phyloP scores from a whole-genome alignment of 495 filamentous ascomycete genomes.

The Annulohypoxylon moriforme region DNA sequence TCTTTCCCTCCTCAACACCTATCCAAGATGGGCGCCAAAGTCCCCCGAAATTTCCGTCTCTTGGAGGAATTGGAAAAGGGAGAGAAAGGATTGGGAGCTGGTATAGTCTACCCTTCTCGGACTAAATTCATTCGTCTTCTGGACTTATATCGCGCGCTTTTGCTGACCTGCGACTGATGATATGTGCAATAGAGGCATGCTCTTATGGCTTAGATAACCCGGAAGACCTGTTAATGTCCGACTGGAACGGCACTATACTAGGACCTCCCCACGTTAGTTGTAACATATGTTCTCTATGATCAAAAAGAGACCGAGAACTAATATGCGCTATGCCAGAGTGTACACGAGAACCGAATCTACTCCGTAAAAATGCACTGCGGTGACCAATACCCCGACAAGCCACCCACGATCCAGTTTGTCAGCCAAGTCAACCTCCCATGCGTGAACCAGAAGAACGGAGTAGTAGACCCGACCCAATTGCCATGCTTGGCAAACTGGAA shows the following conservation, averaged over 20 bases:
- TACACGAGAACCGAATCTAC: slow-evolving; percentile 98
- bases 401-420: slow-evolving; percentile 88
- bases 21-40: slow-evolving; percentile 70
- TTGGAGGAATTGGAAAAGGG: slow-evolving; percentile 98
- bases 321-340: slow-evolving; percentile 68
- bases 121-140: not conserved
- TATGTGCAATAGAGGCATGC: slow-evolving; percentile 77
- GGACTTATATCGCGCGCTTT: not conserved
- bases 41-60: slow-evolving; percentile 94
- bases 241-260: slow-evolving; percentile 98
- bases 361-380: slow-evolving; percentile 97
- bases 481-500: slow-evolving; percentile 89
- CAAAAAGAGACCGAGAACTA: slow-evolving; percentile 17
- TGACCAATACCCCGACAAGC: slow-evolving; percentile 85
- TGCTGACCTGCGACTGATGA: slow-evolving; percentile 10
- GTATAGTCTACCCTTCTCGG: slow-evolving; percentile 58
- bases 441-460: slow-evolving; percentile 81
- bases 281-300: not conserved
- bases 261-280: slow-evolving; percentile 90
- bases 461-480: slow-evolving; percentile 85
- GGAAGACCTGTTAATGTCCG: slow-evolving; percentile 95
- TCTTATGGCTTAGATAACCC: slow-evolving; percentile 96
- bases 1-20: not conserved
- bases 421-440: slow-evolving; percentile 96
- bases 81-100: slow-evolving; percentile 95